These are phyloP conservation scores for Candida taoyuanica DNA, from an alignment of 805 yeast genomes.

Conservation along the genomic window DNA sequence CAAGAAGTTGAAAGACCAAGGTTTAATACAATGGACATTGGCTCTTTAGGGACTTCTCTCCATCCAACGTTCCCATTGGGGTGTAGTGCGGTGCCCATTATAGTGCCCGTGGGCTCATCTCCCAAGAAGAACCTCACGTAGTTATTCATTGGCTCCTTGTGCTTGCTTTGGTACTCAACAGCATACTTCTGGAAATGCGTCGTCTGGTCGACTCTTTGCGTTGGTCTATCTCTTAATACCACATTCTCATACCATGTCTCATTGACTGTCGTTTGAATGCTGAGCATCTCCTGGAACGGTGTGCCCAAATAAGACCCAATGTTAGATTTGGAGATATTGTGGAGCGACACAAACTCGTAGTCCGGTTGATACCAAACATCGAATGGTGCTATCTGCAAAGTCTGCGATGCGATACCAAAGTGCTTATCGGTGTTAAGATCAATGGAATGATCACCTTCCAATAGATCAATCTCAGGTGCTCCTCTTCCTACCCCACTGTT, in stretches of 20 bases:
- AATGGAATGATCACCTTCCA: constrained; percentile 41
- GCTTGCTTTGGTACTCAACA: constrained; percentile 38
- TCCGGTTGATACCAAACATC: constrained; percentile 52
- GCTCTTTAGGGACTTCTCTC: constrained; percentile 45
- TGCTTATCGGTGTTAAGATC: constrained; percentile 21
- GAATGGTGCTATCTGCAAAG: constrained; percentile 47
- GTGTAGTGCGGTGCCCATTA: constrained; percentile 38
- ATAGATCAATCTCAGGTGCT: constrained; percentile 46
- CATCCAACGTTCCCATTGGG: constrained; percentile 49
- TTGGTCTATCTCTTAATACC: constrained; percentile 16
- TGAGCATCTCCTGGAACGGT: constrained; percentile 47
- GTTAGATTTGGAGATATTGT: constrained; percentile 36
- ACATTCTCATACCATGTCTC: constrained; percentile 42
- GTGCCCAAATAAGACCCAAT: constrained; percentile 47
- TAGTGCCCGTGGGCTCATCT: constrained; percentile 41
- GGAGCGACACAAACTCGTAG: constrained; percentile 40
- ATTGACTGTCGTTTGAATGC: constrained; percentile 42
- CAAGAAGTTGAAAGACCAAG: constrained; percentile 47
- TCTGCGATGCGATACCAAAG: constrained; percentile 44
- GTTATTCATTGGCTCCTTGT: constrained; percentile 23
- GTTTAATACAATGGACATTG: constrained; percentile 45
- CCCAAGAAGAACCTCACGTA: constrained; percentile 41
- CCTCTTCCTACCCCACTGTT: constrained; percentile 46
- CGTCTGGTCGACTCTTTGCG: constrained; percentile 1
- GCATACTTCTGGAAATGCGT: constrained; percentile 38